Evolutionary conservation across 1,284 basidiomycete species (phyloP), one percentile per base, ranked within the genome.

Genomic region (Cystobasidium pallidum): DNA sequence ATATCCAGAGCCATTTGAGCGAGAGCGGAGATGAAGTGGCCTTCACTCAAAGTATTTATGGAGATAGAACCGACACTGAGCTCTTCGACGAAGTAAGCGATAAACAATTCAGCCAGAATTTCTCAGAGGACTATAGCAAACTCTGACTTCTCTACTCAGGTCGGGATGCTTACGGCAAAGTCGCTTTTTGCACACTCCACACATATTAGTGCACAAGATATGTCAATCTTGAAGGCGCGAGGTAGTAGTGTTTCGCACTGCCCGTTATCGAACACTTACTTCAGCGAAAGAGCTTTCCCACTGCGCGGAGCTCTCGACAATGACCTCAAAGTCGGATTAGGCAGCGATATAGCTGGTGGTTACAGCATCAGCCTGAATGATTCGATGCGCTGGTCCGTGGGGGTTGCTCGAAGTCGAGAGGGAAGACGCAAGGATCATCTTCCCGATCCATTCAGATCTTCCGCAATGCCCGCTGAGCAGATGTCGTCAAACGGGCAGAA

Each of bases 161-260:
- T 83, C 75, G 82, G 83, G 2, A 84, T 92, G 8, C 81, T 92
- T 52, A 88, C 86, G 0, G 78, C 83, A 0, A 84, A 84, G 11
- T 89, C 89, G 0, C 80, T 92, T 13, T 90, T 92, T 83, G 91
- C 91, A 0, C 91, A 93, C 79, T 93, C 91, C 80, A 93, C 91
- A 0, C 91, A 88, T 80, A 84, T 91, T 28, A 80, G 82, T 24
- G 73, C 80, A 0, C 80, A 83, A 0, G 84, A 86, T 30, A 83
- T 91, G 17, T 77, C 81, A 0, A 83, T 83, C n/a, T 81, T 93
- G 11, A 82, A 83, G 1, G 76, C 77, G 3, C 80, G 80, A 39
- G 86, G 87, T 7, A 86, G 88, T 0, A 84, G 89, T 1, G 83
- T 93, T 28, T 90, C 91, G 0, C 90, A 92, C 76, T 94, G 91